phyloP scores from a whole-genome alignment of 305 asterid species.

The Euphrasia arctica region DNA sequence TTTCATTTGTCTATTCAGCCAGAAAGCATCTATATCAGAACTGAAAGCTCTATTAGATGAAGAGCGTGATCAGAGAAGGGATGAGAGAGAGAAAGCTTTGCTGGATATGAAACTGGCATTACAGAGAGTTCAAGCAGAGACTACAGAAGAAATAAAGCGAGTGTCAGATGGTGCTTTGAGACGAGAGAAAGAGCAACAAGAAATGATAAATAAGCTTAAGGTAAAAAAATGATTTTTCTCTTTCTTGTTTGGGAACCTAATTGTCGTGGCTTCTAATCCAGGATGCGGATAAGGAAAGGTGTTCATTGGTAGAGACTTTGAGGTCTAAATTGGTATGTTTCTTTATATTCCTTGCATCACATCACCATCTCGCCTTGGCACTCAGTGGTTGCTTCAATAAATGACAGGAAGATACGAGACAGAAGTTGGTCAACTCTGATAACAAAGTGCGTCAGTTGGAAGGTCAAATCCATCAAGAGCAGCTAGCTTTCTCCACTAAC shows the following conservation, averaged over 20 bases:
- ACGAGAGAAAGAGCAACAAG: constrained; percentile 92
- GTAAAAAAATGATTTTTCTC: constrained; percentile 30
- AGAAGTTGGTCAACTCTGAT: constrained; percentile 79
- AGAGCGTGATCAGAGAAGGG: constrained; percentile 91
- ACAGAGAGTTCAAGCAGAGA: constrained; percentile 83
- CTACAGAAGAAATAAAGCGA: constrained; percentile 66
- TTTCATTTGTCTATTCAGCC: constrained; percentile 58
- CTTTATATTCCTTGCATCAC: constrained; percentile 10
- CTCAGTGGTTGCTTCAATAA: constrained; percentile 19
- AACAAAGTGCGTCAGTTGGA: constrained; percentile 90
- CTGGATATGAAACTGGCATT: constrained; percentile 60
- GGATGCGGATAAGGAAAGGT: constrained; percentile 88
- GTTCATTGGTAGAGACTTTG: constrained; percentile 69
- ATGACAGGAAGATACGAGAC: constrained; percentile 85
- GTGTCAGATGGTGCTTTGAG: constrained; percentile 61
- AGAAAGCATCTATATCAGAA: constrained; percentile 75
- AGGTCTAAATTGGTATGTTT: constrained; percentile 84
- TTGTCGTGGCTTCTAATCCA: constrained; percentile 32
- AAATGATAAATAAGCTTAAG: constrained; percentile 83
- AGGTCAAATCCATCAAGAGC: constrained; percentile 74
- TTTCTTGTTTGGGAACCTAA: constrained; percentile 16
- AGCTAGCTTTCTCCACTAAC: constrained; percentile 56
- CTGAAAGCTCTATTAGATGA: constrained; percentile 72
- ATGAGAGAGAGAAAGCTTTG: constrained; percentile 88
- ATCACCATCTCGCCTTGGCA: constrained; percentile 11